Evolutionary conservation across 306 rosid genomes (phyloP).

Genomic region (Pterocarpus santalinus): DNA sequence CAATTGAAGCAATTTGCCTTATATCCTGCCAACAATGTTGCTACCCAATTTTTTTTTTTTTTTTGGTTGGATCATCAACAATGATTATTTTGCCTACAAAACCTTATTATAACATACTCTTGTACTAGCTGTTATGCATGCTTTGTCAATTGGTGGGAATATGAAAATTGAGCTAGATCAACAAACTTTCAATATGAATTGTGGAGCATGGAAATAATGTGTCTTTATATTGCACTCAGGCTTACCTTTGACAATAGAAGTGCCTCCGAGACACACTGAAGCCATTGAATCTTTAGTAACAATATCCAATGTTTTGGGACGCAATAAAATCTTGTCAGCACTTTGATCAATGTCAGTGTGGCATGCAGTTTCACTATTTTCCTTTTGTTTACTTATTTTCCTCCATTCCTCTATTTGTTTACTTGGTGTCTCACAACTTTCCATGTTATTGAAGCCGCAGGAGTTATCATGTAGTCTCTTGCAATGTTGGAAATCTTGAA

Average conservation of each 20-base stretch:
- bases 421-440: not conserved
- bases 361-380: not conserved
- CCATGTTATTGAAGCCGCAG: not conserved
- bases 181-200: not conserved
- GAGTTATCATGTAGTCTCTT: not conserved
- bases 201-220: constrained; percentile 2
- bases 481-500: constrained; percentile 25
- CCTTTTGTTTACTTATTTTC: not conserved
- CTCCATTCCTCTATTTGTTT: not conserved
- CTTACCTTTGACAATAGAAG: constrained; percentile 8
- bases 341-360: constrained; percentile 4
- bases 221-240: not conserved
- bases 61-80: not conserved
- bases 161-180: not conserved
- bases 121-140: too few relatives aligned
- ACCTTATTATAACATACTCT: too few relatives aligned
- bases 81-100: too few relatives aligned
- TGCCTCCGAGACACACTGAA: not conserved
- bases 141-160: too few relatives aligned
- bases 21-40: constrained; percentile 3
- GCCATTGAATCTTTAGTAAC: not conserved
- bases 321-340: not conserved
- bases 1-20: not conserved
- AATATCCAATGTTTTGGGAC: not conserved
- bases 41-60: not conserved